Evolutionary conservation across 208 protist species (phyloP).

Genomic region (Sergeia podlipaevii): DNA sequence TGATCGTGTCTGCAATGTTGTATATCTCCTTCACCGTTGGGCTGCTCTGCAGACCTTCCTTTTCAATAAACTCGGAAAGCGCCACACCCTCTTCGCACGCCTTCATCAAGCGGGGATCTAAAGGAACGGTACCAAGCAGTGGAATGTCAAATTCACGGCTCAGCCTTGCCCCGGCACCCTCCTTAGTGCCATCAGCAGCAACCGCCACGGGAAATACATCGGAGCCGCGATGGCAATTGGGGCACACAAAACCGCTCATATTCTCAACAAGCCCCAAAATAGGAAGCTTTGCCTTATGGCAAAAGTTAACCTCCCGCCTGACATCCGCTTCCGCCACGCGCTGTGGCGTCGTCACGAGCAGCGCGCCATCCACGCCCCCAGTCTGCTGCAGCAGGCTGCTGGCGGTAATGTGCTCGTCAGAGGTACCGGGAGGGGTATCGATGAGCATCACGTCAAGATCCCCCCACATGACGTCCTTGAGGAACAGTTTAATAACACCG

Average conservation of each 20-base stretch:
- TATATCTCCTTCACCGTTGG: slow-evolving; percentile 47
- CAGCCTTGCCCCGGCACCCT: slow-evolving; percentile 72
- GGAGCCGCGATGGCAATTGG: slow-evolving; percentile 91
- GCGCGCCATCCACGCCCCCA: slow-evolving; percentile 80
- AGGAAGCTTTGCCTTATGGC: slow-evolving; percentile 94
- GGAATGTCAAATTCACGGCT: slow-evolving; percentile 80
- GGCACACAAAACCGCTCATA: slow-evolving; percentile 98
- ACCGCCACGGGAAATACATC: slow-evolving; percentile 86
- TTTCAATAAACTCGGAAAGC: slow-evolving; percentile 39
- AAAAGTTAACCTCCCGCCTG: slow-evolving; percentile 98
- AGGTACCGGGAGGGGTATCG: slow-evolving; percentile 99
- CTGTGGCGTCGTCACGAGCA: slow-evolving; percentile 98
- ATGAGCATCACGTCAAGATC: slow-evolving; percentile 98
- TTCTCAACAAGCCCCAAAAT: slow-evolving; percentile 99
- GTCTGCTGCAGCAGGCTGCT: slow-evolving; percentile 89
- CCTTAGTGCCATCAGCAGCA: slow-evolving; percentile 13
- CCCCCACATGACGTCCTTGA: slow-evolving; percentile 98
- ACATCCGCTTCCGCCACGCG: slow-evolving; percentile 98
- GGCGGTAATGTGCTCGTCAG: slow-evolving; percentile 99
- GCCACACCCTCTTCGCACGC: slow-evolving; percentile 86
- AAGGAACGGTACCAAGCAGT: slow-evolving; percentile 81
- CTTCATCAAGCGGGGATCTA: slow-evolving; percentile 91
- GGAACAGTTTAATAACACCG: slow-evolving; percentile 98
- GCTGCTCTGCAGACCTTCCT: slow-evolving; percentile 18
- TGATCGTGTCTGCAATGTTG: slow-evolving; percentile 35